Conservation (phyloP, 2,329 filamentous ascomycete species). For the Colletotrichum higginsianum region DNA sequence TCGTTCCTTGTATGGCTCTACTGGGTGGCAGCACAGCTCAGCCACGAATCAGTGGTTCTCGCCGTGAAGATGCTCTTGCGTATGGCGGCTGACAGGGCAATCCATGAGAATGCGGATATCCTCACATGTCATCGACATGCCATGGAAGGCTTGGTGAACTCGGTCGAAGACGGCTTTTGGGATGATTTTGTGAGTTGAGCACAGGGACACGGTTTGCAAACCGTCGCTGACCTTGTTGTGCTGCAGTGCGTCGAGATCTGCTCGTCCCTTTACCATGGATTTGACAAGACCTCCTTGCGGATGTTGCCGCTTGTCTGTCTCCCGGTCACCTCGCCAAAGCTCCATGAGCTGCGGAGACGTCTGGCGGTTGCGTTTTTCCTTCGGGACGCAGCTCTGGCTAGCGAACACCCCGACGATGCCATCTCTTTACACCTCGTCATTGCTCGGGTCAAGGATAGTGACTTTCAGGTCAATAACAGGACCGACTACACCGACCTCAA, state of each 20-base stretch:
- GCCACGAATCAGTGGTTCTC: constrained; percentile 53
- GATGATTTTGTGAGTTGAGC: constrained; percentile 58
- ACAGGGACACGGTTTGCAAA: not conserved
- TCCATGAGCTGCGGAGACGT: constrained; percentile 75
- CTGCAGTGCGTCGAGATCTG: constrained; percentile 66
- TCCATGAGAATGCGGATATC: constrained; percentile 54
- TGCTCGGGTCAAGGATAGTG: constrained; percentile 60
- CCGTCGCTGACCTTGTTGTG: constrained; percentile 32
- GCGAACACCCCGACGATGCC: constrained; percentile 57
- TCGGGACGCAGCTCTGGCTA: constrained; percentile 59
- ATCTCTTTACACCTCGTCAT: constrained; percentile 62
- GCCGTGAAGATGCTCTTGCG: constrained; percentile 65
- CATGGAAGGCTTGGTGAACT: constrained; percentile 59
- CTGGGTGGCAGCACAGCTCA: constrained; percentile 55
- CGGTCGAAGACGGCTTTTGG: constrained; percentile 57
- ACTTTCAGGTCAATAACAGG: constrained; percentile 66
- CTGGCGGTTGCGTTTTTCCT: constrained; percentile 78
- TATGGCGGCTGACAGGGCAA: constrained; percentile 68
- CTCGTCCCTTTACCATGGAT: constrained; percentile 60
- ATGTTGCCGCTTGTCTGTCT: constrained; percentile 72
- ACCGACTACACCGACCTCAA: constrained; percentile 80
- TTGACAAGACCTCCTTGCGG: constrained; percentile 67
- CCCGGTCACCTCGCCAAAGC: constrained; percentile 63
- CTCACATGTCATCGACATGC: constrained; percentile 58
- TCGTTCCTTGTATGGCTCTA: constrained; percentile 61